Evolutionary conservation across 2,329 filamentous ascomycete genomes (phyloP).

Genomic region (Ascochyta clinopodiicola): DNA sequence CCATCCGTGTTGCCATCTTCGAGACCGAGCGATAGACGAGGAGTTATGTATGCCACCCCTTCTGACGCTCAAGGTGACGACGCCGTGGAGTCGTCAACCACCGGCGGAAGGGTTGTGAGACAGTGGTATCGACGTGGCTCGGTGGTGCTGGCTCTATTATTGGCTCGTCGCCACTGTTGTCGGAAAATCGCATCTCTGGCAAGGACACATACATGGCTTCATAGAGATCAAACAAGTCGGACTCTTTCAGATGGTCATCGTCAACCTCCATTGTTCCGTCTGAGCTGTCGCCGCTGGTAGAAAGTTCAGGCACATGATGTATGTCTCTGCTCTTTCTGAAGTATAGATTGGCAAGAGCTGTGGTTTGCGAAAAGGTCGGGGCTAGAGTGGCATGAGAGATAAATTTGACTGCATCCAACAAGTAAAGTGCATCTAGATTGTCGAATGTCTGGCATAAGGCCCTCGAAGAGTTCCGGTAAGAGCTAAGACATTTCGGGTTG

Average conservation of each 20-base stretch:
- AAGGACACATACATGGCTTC: conserved; percentile 39
- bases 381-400: conserved; percentile 43
- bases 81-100: too few relatives aligned
- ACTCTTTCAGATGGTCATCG: conserved; percentile 23
- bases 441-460: conserved; percentile 37
- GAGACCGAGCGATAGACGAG: too few relatives aligned
- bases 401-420: conserved; percentile 37
- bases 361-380: conserved; percentile 23
- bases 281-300: conserved; percentile 15
- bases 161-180: too few relatives aligned
- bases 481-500: conserved; percentile 18
- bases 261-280: conserved; percentile 24
- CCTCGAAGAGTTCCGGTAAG: conserved; percentile 20
- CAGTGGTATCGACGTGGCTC: too few relatives aligned
- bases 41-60: too few relatives aligned
- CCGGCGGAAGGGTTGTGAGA: too few relatives aligned
- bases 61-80: too few relatives aligned
- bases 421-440: conserved; percentile 32
- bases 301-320: conserved; percentile 12
- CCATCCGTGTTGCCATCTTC: too few relatives aligned
- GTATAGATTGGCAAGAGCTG: conserved; percentile 22
- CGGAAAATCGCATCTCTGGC: conserved; percentile 24
- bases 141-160: conserved; percentile 9
- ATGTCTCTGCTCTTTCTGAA: conserved; percentile 17
- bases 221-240: conserved; percentile 36